Percentiles rank a stretch among this genome's conserved stretches.
phyloP scores from a whole-genome alignment of 2,329 filamentous ascomycete species.

The Verticillium isaacii region DNA sequence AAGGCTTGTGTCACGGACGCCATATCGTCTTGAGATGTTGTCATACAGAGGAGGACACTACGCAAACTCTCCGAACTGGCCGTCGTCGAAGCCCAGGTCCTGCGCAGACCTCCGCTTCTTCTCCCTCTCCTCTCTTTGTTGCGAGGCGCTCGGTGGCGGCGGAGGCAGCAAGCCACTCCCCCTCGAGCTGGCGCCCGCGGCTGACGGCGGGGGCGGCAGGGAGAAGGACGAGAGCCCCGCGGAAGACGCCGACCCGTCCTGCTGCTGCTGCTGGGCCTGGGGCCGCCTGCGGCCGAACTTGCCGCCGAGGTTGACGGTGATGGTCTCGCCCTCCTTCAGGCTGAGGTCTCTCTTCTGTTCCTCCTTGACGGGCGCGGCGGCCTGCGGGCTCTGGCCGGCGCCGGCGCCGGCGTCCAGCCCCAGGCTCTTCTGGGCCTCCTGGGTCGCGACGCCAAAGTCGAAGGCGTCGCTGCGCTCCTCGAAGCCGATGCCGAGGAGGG shows the following conservation, averaged over 20 bases:
- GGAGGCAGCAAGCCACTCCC: slow-evolving; percentile 46
- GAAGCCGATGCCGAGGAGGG: slow-evolving; percentile 78
- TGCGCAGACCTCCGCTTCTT: slow-evolving; percentile 50
- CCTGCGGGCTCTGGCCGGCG: slow-evolving; percentile 14
- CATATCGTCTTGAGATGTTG: background rate
- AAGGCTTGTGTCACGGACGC: background rate
- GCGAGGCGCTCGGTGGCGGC: slow-evolving; percentile 62
- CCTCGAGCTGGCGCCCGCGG: slow-evolving; percentile 21
- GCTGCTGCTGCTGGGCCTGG: slow-evolving; percentile 26
- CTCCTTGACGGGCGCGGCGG: slow-evolving; percentile 27
- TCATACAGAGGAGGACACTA: slow-evolving; percentile 19
- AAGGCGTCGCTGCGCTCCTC: slow-evolving; percentile 84
- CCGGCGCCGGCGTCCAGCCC: slow-evolving; percentile 45
- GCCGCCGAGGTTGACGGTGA: slow-evolving; percentile 70
- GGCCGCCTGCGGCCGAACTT: slow-evolving; percentile 42
- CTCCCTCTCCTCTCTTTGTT: slow-evolving; percentile 47
- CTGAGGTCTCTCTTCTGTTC: slow-evolving; percentile 71
- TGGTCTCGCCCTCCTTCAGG: slow-evolving; percentile 85
- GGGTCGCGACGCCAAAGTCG: slow-evolving; percentile 75
- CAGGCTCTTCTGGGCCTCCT: slow-evolving; percentile 69
- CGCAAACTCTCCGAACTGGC: slow-evolving; percentile 81
- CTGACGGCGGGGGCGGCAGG: slow-evolving; percentile 64
- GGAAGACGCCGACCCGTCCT: slow-evolving; percentile 11
- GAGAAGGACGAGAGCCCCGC: slow-evolving; percentile 56
- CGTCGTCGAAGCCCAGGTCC: slow-evolving; percentile 79